Base-by-base conservation (phyloP, 2,329 filamentous ascomycete genomes). In the Aspergillus tanneri region DNA sequence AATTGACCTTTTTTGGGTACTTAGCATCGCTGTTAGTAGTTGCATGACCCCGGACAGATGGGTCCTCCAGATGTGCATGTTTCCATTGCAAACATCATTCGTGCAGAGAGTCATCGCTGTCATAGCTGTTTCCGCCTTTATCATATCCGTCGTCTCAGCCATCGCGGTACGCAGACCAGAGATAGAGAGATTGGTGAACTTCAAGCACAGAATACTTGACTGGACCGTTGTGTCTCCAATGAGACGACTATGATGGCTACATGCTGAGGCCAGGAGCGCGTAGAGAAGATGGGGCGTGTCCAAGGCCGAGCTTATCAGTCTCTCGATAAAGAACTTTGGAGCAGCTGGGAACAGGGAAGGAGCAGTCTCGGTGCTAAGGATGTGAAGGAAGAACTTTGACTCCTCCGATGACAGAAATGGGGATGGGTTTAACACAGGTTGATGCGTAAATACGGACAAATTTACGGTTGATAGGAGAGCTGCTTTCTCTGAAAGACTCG, bases 61-160 rank as follows among this genome's bases (percentile, higher is more conserved):
- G 5, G 55, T 56, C 6, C 53, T 42, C 59, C 62, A 64, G 22
- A 57, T 47, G 9, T 59, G 49, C 50, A 61, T 57, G 25, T 65
- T 60, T 1, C 64, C 64, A 47, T 66, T 64, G 23, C 63, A 66
- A n/a, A 67, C 62, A 55, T 67, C 64, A 44, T 63, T 65, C 2
- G 62, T 67, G 42, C 63, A 67, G 5, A 67, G 40, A 2, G 58
- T 52, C 55, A 67, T 64, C 18, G 63, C 63, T 14, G 63, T 64
- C 9, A 56, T 58, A 10, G 60, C 44, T 10, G 58, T 63, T 35
- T 63, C 57, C 3, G 56, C 38, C n/a, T 50, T 59, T 10, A 59
- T 34, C 11, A 42, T 47, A 23, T 52, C 49, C 4, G 50, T 25
- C 1, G 39, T 18, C 10, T 57, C 44, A 18, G 14, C 45, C 5